Evolutionary conservation across 1,284 basidiomycete species (phyloP).

Genomic region (Tetrapyrgos nigripes): DNA sequence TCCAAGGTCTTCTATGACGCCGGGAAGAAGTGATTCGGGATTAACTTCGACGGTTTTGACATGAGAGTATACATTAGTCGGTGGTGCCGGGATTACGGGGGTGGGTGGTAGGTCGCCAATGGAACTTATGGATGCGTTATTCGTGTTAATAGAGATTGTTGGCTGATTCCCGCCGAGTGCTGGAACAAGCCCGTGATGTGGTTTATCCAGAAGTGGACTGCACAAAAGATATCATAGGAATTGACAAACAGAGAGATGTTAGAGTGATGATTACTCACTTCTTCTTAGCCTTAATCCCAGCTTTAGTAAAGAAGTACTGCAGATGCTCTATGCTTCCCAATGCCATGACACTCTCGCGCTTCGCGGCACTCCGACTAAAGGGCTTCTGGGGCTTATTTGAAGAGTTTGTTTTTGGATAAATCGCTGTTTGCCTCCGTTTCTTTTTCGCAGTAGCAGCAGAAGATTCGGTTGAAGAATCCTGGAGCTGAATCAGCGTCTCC

Average conservation of each 20-base stretch:
- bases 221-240: conserved; percentile 10
- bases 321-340: conserved; percentile 87
- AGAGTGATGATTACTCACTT: conserved; percentile 54
- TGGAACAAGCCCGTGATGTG: conserved; percentile 69
- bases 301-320: conserved; percentile 89
- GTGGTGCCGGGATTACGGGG: conserved; percentile 56
- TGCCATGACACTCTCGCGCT: conserved; percentile 86
- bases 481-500: conserved; percentile 13
- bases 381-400: conserved; percentile 77
- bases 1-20: conserved; percentile 74
- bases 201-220: conserved; percentile 46
- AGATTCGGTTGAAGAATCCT: conserved; percentile 11
- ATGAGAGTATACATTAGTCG: conserved; percentile 28
- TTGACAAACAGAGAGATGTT: conserved; percentile 15
- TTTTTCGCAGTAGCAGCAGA: conserved; percentile 29
- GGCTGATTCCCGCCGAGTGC: conserved; percentile 65
- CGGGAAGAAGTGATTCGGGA: conserved; percentile 73
- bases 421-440: conserved; percentile 69
- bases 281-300: conserved; percentile 74
- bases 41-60: conserved; percentile 72
- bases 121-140: conserved; percentile 46
- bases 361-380: conserved; percentile 85
- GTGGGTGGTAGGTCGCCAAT: conserved; percentile 69
- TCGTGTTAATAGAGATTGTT: conserved; percentile 37
- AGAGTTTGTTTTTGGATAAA: conserved; percentile 77